Conservation (phyloP, 176 grass and related monocot genomes). For the Hordeum marinum region DNA sequence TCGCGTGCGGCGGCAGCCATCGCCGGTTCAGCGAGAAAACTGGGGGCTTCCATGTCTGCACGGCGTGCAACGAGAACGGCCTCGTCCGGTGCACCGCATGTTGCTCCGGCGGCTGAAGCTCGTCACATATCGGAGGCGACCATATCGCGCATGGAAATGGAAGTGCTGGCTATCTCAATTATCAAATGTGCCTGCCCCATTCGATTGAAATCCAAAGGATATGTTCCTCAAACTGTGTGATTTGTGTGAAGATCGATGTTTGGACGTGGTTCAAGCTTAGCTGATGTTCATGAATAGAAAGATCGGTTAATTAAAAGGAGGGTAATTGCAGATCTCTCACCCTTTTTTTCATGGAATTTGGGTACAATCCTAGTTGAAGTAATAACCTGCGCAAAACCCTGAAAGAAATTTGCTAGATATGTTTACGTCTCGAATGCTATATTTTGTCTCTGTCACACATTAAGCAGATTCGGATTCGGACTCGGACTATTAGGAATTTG, state of each 20-base stretch:
- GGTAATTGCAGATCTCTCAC: background rate
- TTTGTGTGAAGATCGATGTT: constrained; percentile 6
- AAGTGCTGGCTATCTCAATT: constrained; percentile 7
- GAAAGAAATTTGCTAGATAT: no score
- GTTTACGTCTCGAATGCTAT: no score
- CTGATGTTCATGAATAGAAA: constrained; percentile 21
- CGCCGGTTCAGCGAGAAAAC: constrained; percentile 75
- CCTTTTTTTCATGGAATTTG: background rate
- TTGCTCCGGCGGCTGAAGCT: constrained; percentile 6
- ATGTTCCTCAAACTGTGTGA: background rate
- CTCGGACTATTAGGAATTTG: no score
- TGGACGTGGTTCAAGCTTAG: constrained; percentile 14
- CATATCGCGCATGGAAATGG: constrained; percentile 1
- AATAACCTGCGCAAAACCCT: no score
- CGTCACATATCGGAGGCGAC: background rate
- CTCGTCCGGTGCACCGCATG: constrained; percentile 66
- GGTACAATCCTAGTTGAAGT: no score
- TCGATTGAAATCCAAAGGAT: constrained; percentile 22
- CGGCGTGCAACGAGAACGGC: constrained; percentile 83
- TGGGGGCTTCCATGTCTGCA: constrained; percentile 65
- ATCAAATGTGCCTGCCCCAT: constrained; percentile 4
- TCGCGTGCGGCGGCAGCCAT: constrained; percentile 55
- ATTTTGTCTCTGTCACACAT: no score
- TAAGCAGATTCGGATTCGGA: no score
- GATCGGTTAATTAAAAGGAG: constrained; percentile 8